Base-by-base conservation (phyloP, 2,329 filamentous ascomycete species). In the Cladosporium sp. region DNA sequence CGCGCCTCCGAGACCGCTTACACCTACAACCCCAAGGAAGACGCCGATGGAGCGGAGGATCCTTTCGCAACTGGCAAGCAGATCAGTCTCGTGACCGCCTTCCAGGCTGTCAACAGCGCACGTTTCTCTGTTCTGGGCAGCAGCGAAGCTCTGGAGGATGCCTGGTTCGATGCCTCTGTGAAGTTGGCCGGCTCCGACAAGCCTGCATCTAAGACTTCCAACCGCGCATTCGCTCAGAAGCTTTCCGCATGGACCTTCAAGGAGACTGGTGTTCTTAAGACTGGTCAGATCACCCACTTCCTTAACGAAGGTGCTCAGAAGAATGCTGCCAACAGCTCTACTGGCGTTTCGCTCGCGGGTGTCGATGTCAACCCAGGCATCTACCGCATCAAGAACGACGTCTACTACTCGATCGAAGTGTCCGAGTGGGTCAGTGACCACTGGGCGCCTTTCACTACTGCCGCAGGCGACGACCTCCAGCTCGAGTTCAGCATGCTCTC, bases 401-500 rank as follows among this genome's bases (percentile, higher is more conserved):
- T 97, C 68, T 84, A 88, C 62, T 97, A 92, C 80, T 84, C 82
- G 70, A 93, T 97, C 72, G 92, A 93, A 64, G 70, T 99, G 56
- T 96, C 92, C 25, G 92, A 97, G 75, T 96, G 91, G 74, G 76
- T 77, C 51, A 86, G 85, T 78, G 85, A 90, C 73, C 83, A 86
- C 70, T 95, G 87, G 80, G 76, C 79, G 5, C 89, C 92, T 47
- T 97, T 92, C 76, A 79, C 79, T 40, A 79, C 89, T 19, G 86
- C 90, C 20, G 71, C 81, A 8, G 80, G 77, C 62, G 94, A 99
- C 72, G 82, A 80, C 28, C 72, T 99, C 36, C 94, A 99, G 76
- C 89, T 99, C 62, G 94, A 99, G 76, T 97, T 97, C 81, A 92
- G 87, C 78, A 99, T 97, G 94, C 88, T 99, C 49, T 97, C 93